These are phyloP conservation scores for Nicotiana tomentosiformis DNA, from an alignment of 257 asterid species.

Conservation along the genomic window DNA sequence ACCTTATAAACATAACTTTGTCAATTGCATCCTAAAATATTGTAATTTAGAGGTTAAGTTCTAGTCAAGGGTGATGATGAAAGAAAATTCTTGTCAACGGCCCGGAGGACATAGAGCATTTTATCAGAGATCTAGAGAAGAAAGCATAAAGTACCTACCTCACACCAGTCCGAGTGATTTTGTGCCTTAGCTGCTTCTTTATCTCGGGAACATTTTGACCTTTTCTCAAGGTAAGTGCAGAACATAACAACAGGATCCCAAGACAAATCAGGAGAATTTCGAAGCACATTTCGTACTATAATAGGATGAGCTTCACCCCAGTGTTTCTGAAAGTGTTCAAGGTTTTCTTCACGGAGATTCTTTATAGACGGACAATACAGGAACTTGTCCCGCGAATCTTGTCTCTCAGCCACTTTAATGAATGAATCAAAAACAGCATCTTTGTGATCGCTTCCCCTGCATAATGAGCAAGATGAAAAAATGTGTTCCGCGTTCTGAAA, in stretches of 20 bases:
- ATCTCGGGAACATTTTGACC: slow-evolving; percentile 37
- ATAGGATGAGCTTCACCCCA: slow-evolving; percentile 94
- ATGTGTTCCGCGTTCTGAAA: slow-evolving; percentile 37
- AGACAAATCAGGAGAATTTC: slow-evolving; percentile 35
- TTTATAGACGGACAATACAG: slow-evolving; percentile 61
- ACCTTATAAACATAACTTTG: background rate
- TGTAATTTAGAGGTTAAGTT: background rate
- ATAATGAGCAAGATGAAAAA: slow-evolving; percentile 43
- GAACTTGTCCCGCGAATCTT: slow-evolving; percentile 46
- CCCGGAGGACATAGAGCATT: background rate
- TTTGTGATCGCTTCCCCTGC: slow-evolving; percentile 24
- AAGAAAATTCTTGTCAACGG: background rate
- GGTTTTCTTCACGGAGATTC: slow-evolving; percentile 57
- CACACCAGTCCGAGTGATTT: slow-evolving; percentile 86
- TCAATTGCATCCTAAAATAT: background rate
- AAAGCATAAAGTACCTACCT: slow-evolving; percentile 42
- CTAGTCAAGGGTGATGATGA: background rate
- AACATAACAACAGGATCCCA: slow-evolving; percentile 94
- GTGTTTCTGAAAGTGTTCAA: slow-evolving; percentile 82
- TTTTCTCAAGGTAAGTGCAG: slow-evolving; percentile 64
- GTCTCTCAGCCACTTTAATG: slow-evolving; percentile 34
- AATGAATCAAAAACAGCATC: slow-evolving; percentile 27
- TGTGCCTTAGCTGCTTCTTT: slow-evolving; percentile 31
- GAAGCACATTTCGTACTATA: slow-evolving; percentile 66
- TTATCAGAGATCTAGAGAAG: background rate